Percentiles rank a stretch among this genome's conserved stretches.
phyloP scores from a whole-genome alignment of 1,284 basidiomycete genomes.

The Ceratobasidium sp. region DNA sequence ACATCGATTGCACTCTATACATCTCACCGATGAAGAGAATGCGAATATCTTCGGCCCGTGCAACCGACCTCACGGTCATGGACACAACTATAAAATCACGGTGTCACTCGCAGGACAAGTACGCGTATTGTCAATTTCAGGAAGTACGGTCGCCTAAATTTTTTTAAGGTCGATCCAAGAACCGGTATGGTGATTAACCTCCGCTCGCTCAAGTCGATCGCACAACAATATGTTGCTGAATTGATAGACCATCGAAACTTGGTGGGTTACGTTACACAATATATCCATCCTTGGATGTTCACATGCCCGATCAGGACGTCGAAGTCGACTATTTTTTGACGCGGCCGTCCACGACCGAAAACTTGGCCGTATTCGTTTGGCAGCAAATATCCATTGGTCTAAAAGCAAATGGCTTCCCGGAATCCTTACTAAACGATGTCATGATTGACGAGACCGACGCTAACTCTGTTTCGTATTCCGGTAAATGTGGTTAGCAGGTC shows the following conservation, averaged over 20 bases:
- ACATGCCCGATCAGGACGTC: conserved; percentile 4
- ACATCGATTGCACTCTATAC: conserved; percentile 19
- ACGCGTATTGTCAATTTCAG: background rate
- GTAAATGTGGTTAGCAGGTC: background rate
- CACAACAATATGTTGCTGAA: conserved; percentile 27
- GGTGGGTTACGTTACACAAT: conserved; percentile 12
- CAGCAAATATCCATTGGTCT: conserved; percentile 11
- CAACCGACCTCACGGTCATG: conserved; percentile 27
- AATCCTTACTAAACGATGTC: conserved; percentile 16
- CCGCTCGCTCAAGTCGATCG: conserved; percentile 27
- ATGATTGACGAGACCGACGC: conserved; percentile 27
- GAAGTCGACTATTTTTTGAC: conserved; percentile 19
- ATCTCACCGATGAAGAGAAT: conserved; percentile 29
- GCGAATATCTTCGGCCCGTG: conserved; percentile 19
- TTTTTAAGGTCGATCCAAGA: background rate
- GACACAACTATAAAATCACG: conserved; percentile 27
- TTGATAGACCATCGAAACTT: conserved; percentile 35
- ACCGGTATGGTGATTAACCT: conserved; percentile 30
- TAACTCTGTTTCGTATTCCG: conserved; percentile 33
- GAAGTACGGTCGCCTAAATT: background rate
- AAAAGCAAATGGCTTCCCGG: conserved; percentile 19
- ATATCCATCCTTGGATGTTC: background rate
- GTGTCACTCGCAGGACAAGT: conserved; percentile 29
- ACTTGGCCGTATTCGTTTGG: conserved; percentile 17
- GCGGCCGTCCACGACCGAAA: conserved; percentile 25